Evolutionary conservation across 2,329 filamentous ascomycete genomes (phyloP).

Genomic region (Chrysoporthe austroafricana): DNA sequence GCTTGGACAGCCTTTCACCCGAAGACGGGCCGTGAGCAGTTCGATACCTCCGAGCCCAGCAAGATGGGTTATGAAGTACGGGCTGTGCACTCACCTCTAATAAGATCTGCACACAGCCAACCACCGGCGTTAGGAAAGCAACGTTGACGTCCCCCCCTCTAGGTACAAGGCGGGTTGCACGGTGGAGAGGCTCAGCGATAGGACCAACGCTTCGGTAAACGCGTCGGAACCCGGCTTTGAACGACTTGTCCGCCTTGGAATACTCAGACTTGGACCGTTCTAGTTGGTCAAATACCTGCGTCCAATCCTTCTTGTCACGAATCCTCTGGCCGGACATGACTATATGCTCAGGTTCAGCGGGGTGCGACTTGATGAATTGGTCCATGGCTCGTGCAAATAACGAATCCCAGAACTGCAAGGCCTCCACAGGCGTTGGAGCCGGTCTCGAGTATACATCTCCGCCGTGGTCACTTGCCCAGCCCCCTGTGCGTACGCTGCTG

Average conservation of each 20-base stretch:
- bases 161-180: too few species aligned
- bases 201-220: not conserved
- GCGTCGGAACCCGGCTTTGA: constrained; percentile 3
- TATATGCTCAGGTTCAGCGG: not conserved
- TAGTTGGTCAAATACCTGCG: constrained; percentile 3
- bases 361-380: not conserved
- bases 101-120: constrained; percentile 14
- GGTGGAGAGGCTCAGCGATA: too few species aligned
- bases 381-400: constrained; percentile 4
- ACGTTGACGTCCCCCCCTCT: too few species aligned
- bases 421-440: not conserved
- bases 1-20: not conserved
- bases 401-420: constrained; percentile 6
- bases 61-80: too few species aligned
- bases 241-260: not conserved
- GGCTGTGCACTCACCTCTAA: not conserved
- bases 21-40: too few species aligned
- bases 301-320: constrained; percentile 10
- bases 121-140: constrained; percentile 2
- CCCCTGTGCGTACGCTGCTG: too few species aligned
- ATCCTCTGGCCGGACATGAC: not conserved
- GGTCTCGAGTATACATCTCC: not conserved
- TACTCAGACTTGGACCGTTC: constrained; percentile 2
- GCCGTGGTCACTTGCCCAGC: too few species aligned
- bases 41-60: too few species aligned